Evolutionary conservation across 2,329 filamentous ascomycete genomes (phyloP).

Genomic region (Penicillium sp.): DNA sequence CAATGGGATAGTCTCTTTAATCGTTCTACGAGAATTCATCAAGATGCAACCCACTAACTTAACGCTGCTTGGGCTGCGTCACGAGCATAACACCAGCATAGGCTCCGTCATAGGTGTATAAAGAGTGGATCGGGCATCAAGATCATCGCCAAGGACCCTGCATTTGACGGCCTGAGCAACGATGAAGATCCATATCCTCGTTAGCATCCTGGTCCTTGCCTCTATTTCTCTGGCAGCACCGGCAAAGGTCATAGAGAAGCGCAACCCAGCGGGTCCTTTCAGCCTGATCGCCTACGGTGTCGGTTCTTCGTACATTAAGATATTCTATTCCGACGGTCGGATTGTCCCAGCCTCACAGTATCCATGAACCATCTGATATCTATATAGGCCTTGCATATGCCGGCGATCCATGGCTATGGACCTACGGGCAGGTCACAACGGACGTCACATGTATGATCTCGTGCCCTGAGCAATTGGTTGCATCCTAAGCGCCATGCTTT

Average conservation of each 20-base stretch:
- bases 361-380: not conserved
- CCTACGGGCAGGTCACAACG: slow-evolving; percentile 13
- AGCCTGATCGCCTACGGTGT: slow-evolving; percentile 15
- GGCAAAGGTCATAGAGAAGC: slow-evolving; percentile 8
- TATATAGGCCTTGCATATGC: slow-evolving; percentile 17
- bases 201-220: slow-evolving; percentile 5
- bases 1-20: not conserved
- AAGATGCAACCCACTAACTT: not conserved
- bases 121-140: not conserved
- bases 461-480: not conserved
- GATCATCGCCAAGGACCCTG: not conserved
- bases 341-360: not conserved
- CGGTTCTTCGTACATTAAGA: not conserved
- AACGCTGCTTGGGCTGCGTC: slow-evolving; percentile 2
- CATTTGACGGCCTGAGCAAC: not conserved
- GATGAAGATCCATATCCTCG: slow-evolving; percentile 12
- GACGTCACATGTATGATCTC: slow-evolving; percentile 16
- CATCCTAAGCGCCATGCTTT: not conserved
- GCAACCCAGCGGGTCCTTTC: slow-evolving; percentile 14
- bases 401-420: slow-evolving; percentile 16
- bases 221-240: slow-evolving; percentile 4
- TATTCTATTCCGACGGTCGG: slow-evolving; percentile 20
- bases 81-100: not conserved
- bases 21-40: not conserved
- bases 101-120: not conserved